These are phyloP conservation scores for Candida maltosa DNA, from an alignment of 805 yeast species.

Conservation along the genomic window DNA sequence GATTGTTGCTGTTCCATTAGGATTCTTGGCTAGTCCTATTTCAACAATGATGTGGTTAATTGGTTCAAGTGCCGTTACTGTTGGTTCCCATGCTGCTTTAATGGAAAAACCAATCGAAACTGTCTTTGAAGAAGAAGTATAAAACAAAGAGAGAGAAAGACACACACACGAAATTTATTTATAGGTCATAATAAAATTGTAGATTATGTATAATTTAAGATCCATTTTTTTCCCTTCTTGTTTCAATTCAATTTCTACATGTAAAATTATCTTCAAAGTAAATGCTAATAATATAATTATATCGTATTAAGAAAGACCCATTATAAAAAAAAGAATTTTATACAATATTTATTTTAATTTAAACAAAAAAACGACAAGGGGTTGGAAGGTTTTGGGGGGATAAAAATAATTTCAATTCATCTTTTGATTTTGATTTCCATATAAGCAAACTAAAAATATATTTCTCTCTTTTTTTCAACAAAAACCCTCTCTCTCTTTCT, in stretches of 20 bases:
- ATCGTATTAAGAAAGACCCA: conserved; percentile 5
- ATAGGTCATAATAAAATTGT: neutral
- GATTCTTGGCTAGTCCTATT: conserved; percentile 84
- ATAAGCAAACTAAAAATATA: too few species aligned
- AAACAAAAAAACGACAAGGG: too few species aligned
- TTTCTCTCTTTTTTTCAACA: too few species aligned
- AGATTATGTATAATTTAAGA: neutral
- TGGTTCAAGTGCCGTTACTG: conserved; percentile 77
- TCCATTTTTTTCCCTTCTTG: too few species aligned
- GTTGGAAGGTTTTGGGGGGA: too few species aligned
- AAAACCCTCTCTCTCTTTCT: too few species aligned
- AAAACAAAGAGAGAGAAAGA: conserved; percentile 5
- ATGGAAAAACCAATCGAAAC: conserved; percentile 96
- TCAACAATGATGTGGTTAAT: conserved; percentile 88
- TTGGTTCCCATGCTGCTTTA: conserved; percentile 82
- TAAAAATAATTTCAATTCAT: too few species aligned
- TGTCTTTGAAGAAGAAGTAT: conserved; percentile 80
- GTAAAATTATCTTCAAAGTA: too few species aligned
- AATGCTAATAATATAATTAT: conserved; percentile 1
- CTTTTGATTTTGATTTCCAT: too few species aligned
- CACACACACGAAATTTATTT: too few species aligned
- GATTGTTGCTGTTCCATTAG: conserved; percentile 74
- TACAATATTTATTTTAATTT: too few species aligned
- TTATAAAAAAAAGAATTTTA: neutral
- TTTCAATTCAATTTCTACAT: too few species aligned